A percentile compares a stretch with the other conserved stretches of the same genome.
These are phyloP conservation scores for Botrytis paeoniae DNA, from an alignment of 2,329 filamentous ascomycete genomes.

Conservation along the genomic window DNA sequence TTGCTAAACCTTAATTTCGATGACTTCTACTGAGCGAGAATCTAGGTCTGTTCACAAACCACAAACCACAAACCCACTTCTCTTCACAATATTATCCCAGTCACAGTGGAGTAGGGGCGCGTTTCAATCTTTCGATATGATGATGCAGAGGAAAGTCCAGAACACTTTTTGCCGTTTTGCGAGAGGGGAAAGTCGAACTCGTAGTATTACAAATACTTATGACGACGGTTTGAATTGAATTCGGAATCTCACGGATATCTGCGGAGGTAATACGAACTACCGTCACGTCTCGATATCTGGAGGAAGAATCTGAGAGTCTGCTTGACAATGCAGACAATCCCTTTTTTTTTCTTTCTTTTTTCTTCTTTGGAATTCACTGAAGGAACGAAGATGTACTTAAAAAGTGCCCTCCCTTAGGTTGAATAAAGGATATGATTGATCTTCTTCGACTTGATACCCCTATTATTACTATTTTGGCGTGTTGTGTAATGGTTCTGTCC, in stretches of 20 bases:
- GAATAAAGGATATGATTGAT: not conserved
- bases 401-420: not conserved
- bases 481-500: constrained; percentile 21
- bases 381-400: not conserved
- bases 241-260: not conserved
- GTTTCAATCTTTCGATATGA: not conserved
- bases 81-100: not conserved
- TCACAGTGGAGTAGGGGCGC: not conserved
- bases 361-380: not conserved
- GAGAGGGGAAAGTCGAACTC: not conserved
- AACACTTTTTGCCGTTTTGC: not conserved
- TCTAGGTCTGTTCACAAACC: not conserved
- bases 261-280: not conserved
- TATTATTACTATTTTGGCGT: constrained; percentile 10
- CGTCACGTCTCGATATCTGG: not conserved
- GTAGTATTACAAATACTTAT: not conserved
- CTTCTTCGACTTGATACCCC: constrained; percentile 5
- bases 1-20: not conserved
- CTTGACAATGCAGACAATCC: not conserved
- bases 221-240: not conserved
- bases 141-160: not conserved
- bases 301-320: not conserved
- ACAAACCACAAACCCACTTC: not conserved
- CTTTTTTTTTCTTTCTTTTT: not conserved
- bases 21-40: not conserved